phyloP scores from a whole-genome alignment of 2,329 filamentous ascomycete species.

The Calcarisporium arbuscula region DNA sequence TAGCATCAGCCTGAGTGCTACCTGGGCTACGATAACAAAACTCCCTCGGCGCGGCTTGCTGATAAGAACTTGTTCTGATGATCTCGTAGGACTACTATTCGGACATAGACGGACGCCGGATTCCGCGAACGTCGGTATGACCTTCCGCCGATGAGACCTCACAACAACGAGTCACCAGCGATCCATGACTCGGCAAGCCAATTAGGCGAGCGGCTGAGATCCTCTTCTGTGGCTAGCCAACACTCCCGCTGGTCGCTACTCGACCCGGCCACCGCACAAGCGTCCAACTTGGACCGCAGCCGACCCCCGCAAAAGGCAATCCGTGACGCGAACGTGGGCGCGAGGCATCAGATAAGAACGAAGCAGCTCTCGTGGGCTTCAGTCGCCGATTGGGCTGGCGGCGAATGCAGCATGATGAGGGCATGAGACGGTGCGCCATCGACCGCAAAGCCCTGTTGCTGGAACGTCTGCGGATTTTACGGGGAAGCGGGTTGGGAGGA shows the following conservation, averaged over 20 bases:
- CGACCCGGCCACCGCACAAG: constrained; percentile 79
- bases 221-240: constrained; percentile 76
- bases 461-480: constrained; percentile 75
- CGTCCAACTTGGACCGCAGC: constrained; percentile 61
- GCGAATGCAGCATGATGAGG: constrained; percentile 53
- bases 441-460: constrained; percentile 77
- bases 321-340: constrained; percentile 73
- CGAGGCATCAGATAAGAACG: constrained; percentile 65
- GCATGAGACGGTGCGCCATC: constrained; percentile 59
- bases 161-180: constrained; percentile 61
- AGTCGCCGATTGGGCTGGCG: constrained; percentile 61
- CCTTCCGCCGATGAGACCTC: constrained; percentile 60
- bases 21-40: constrained; percentile 5
- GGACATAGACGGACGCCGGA: constrained; percentile 59
- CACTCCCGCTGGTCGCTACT: constrained; percentile 80
- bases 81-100: constrained; percentile 67
- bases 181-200: constrained; percentile 59
- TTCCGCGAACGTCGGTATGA: constrained; percentile 64
- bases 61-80: constrained; percentile 2
- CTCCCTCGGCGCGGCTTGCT: neutral
- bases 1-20: constrained; percentile 8
- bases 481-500: constrained; percentile 97
- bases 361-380: constrained; percentile 67
- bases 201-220: too few species aligned
- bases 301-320: constrained; percentile 81